Conservation (phyloP, 768 basidiomycete genomes). For the Kwoniella dejecticola region DNA sequence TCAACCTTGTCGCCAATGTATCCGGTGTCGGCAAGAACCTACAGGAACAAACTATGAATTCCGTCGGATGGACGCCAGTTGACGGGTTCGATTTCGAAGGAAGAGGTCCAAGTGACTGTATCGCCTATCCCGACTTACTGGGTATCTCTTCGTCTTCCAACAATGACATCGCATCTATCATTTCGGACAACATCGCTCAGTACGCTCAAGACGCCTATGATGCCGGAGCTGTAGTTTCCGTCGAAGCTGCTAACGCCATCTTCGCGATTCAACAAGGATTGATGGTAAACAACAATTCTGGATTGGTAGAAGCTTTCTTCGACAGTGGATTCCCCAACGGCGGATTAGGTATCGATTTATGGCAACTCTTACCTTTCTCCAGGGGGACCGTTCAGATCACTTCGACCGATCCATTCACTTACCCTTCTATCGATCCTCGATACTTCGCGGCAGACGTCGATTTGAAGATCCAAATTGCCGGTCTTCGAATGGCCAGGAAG, state of each 20-base stretch:
- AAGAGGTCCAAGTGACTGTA: slow-evolving; percentile 19
- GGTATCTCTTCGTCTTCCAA: slow-evolving; percentile 26
- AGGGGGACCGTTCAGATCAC: slow-evolving; percentile 68
- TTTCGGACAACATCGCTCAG: slow-evolving; percentile 25
- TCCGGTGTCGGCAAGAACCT: slow-evolving; percentile 72
- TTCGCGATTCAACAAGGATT: slow-evolving; percentile 46
- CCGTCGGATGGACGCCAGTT: slow-evolving; percentile 40
- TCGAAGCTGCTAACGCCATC: slow-evolving; percentile 39
- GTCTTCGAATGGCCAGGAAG: slow-evolving; percentile 65
- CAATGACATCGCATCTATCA: slow-evolving; percentile 31
- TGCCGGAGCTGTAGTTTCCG: slow-evolving; percentile 40
- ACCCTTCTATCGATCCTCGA: slow-evolving; percentile 67
- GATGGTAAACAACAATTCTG: slow-evolving; percentile 36
- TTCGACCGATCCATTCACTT: slow-evolving; percentile 65
- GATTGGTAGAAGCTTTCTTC: slow-evolving; percentile 45
- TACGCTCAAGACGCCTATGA: slow-evolving; percentile 30
- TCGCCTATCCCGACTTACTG: slow-evolving; percentile 24
- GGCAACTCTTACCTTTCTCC: slow-evolving; percentile 47
- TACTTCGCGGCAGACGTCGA: slow-evolving; percentile 60
- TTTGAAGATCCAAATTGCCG: slow-evolving; percentile 53
- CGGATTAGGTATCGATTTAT: slow-evolving; percentile 46
- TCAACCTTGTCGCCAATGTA: slow-evolving; percentile 65
- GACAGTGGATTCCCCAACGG: slow-evolving; percentile 25
- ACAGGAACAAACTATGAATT: slow-evolving; percentile 62
- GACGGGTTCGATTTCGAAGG: slow-evolving; percentile 25